phyloP scores from a whole-genome alignment of 768 basidiomycete species.

The Boletus rufocinnamomeus region DNA sequence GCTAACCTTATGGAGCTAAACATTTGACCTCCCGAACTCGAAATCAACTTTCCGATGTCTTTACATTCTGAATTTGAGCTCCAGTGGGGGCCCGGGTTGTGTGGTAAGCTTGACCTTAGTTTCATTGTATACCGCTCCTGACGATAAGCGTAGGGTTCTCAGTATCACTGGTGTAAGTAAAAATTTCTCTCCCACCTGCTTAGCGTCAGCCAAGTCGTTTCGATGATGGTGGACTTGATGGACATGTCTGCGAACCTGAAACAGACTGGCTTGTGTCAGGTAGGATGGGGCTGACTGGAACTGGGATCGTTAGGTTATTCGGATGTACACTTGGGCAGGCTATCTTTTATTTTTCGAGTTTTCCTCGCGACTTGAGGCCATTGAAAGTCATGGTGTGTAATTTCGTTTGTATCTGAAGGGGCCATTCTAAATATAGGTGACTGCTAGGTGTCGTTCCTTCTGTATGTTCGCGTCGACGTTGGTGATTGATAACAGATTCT shows the following conservation, averaged over 20 bases:
- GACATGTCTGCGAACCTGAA: not conserved
- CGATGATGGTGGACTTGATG: not conserved
- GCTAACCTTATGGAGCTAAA: not conserved
- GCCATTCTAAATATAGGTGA: not conserved
- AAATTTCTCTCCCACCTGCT: not conserved
- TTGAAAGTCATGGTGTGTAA: slow-evolving; percentile 10
- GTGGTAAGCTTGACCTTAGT: slow-evolving; percentile 5
- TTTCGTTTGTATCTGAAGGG: not conserved
- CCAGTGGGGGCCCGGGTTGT: not conserved
- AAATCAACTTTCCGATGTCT: not conserved
- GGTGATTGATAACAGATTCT: not conserved
- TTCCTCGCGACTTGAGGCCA: slow-evolving; percentile 7
- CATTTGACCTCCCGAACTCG: not conserved
- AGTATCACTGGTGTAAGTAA: slow-evolving; percentile 5
- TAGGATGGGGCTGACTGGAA: not conserved
- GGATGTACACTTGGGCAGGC: slow-evolving; percentile 16
- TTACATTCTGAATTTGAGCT: not conserved
- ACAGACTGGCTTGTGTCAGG: not conserved
- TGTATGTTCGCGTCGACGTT: not conserved
- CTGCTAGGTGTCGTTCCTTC: slow-evolving; percentile 1
- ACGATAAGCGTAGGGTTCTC: not conserved
- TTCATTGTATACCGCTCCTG: not conserved
- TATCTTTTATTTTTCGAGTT: slow-evolving; percentile 11
- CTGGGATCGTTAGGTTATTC: not conserved
- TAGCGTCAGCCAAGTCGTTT: not conserved